phyloP scores from a whole-genome alignment of 2,329 filamentous ascomycete species.

The Claviceps pazoutovae region DNA sequence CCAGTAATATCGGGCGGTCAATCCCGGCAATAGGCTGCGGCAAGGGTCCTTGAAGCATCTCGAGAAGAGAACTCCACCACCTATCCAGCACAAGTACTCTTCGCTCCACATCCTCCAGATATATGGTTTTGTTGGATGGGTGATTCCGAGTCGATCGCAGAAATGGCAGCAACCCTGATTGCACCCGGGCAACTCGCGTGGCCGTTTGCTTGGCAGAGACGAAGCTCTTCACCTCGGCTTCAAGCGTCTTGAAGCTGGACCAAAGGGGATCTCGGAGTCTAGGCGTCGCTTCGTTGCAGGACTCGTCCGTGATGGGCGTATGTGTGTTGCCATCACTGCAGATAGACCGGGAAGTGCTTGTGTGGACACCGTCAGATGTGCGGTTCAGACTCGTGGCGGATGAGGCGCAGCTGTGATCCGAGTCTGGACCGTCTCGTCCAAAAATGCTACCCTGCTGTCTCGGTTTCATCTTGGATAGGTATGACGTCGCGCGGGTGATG shows the following conservation, averaged over 20 bases:
- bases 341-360: conserved; percentile 24
- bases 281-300: conserved; percentile 29
- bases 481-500: conserved; percentile 30
- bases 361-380: conserved; percentile 23
- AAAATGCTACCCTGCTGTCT: conserved; percentile 31
- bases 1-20: conserved; percentile 69
- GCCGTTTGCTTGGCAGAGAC: conserved; percentile 53
- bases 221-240: conserved; percentile 41
- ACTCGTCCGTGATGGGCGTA: conserved; percentile 27
- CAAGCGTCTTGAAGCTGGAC: conserved; percentile 40
- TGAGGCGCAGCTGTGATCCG: conserved; percentile 31
- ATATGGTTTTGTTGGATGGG: conserved; percentile 46
- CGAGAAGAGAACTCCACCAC: conserved; percentile 77
- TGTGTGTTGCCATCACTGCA: conserved; percentile 25
- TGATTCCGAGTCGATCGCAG: conserved; percentile 56
- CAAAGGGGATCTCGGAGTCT: conserved; percentile 37
- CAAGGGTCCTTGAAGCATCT: conserved; percentile 59
- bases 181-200: conserved; percentile 63
- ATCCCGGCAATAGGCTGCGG: conserved; percentile 64
- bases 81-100: conserved; percentile 69
- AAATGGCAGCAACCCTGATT: conserved; percentile 61
- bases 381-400: conserved; percentile 32
- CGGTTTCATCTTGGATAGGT: conserved; percentile 34
- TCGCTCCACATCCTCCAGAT: conserved; percentile 71
- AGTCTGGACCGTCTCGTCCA: conserved; percentile 21